phyloP scores from a whole-genome alignment of 2,329 filamentous ascomycete species.

The Tricladium varicosporioides region DNA sequence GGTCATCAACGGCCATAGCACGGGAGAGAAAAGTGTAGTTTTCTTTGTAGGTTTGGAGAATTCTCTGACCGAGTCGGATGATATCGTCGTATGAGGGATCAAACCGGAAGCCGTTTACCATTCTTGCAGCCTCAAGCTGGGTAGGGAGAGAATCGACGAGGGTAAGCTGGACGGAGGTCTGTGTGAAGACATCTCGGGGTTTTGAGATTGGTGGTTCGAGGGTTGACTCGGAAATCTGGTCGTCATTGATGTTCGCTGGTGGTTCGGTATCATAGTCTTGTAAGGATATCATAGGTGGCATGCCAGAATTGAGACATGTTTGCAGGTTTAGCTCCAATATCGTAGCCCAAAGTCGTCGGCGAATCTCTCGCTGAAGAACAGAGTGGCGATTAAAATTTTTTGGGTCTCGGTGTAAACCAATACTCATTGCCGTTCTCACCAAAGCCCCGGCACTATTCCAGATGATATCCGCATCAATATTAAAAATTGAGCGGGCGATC shows the following conservation, averaged over 20 bases:
- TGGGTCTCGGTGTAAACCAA: slow-evolving; percentile 59
- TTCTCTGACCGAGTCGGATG: slow-evolving; percentile 44
- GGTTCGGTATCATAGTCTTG: slow-evolving; percentile 50
- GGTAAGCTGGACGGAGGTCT: slow-evolving; percentile 50
- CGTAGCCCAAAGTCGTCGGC: slow-evolving; percentile 55
- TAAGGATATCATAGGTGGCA: slow-evolving; percentile 45
- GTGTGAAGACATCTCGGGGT: slow-evolving; percentile 38
- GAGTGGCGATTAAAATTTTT: slow-evolving; percentile 47
- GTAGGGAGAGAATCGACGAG: slow-evolving; percentile 43
- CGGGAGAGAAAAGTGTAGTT: slow-evolving; percentile 16
- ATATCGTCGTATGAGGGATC: slow-evolving; percentile 47
- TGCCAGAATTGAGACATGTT: slow-evolving; percentile 49
- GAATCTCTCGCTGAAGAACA: slow-evolving; percentile 49
- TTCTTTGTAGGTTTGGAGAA: slow-evolving; percentile 37
- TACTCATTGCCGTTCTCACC: slow-evolving; percentile 53
- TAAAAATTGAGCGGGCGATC: slow-evolving; percentile 47
- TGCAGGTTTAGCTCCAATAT: slow-evolving; percentile 54
- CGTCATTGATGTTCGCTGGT: slow-evolving; percentile 52
- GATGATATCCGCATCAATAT: slow-evolving; percentile 48
- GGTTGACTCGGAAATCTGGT: slow-evolving; percentile 43
- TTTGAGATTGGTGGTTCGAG: slow-evolving; percentile 22
- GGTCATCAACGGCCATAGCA: not conserved
- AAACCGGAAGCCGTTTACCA: slow-evolving; percentile 46
- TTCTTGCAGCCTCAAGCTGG: slow-evolving; percentile 43
- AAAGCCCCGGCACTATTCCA: slow-evolving; percentile 52